A percentile compares a stretch with the other conserved stretches of the same genome.
phyloP scores from a whole-genome alignment of 306 rosid species.

The Ormosia emarginata region DNA sequence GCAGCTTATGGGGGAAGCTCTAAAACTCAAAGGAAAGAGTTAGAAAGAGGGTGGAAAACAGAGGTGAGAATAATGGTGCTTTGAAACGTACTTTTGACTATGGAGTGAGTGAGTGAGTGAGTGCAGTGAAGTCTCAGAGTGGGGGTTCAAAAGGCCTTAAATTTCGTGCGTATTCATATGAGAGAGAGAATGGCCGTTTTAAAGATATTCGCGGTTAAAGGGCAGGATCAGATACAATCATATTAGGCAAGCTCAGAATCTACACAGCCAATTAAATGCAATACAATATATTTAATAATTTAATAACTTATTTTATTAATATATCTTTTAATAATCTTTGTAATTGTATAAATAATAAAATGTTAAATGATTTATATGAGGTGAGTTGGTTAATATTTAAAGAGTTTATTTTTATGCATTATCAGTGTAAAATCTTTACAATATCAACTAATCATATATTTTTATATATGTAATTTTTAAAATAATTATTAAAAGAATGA shows the following conservation, averaged over 20 bases:
- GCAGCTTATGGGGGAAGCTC: not conserved
- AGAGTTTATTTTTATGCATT: too few species aligned
- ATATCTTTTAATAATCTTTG: too few species aligned
- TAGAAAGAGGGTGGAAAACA: not conserved
- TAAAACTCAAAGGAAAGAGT: not conserved
- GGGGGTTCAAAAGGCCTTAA: constrained; percentile 21
- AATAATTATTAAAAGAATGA: too few species aligned
- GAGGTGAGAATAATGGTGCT: not conserved
- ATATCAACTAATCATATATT: too few species aligned
- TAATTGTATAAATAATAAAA: too few species aligned
- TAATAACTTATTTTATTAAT: too few species aligned
- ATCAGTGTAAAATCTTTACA: too few species aligned
- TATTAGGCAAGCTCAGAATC: not conserved
- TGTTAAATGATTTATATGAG: too few species aligned
- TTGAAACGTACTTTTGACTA: not conserved
- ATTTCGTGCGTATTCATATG: constrained; percentile 32
- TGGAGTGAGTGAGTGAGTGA: not conserved
- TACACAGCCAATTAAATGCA: not conserved
- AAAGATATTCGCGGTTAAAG: not conserved
- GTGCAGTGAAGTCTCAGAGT: not conserved
- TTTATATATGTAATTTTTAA: too few species aligned
- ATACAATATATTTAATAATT: too few species aligned
- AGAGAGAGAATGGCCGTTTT: not conserved
- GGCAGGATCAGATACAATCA: not conserved
- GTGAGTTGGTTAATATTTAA: too few species aligned